These are phyloP conservation scores for Diaporthe capsici DNA, from an alignment of 2,329 filamentous ascomycete genomes.

Conservation along the genomic window DNA sequence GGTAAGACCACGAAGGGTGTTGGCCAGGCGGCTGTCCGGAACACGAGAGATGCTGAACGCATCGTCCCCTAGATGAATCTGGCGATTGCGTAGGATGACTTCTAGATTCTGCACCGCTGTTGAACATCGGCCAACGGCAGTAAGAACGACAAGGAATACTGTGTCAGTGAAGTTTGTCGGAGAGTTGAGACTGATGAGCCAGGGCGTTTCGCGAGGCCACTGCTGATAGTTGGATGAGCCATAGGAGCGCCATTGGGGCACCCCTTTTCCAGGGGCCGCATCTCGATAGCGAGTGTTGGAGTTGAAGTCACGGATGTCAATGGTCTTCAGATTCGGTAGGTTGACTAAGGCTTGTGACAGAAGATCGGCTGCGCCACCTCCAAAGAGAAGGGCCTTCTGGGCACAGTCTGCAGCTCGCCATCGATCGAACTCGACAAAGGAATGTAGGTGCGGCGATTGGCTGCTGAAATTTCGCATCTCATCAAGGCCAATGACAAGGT, in stretches of 20 bases:
- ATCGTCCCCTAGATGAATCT: constrained; percentile 52
- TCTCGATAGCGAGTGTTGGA: constrained; percentile 66
- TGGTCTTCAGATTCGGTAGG: constrained; percentile 66
- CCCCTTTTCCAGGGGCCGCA: constrained; percentile 62
- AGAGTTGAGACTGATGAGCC: constrained; percentile 36
- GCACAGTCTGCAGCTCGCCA: constrained; percentile 36
- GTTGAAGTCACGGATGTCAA: constrained; percentile 73
- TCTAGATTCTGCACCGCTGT: constrained; percentile 61
- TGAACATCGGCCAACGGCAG: constrained; percentile 57
- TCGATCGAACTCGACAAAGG: not conserved
- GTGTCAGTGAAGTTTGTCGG: constrained; percentile 48
- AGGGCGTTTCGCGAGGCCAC: constrained; percentile 26
- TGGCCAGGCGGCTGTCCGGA: constrained; percentile 52
- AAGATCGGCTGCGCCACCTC: constrained; percentile 66
- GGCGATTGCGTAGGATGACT: constrained; percentile 56
- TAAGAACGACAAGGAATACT: constrained; percentile 57
- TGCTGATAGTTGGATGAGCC: constrained; percentile 50
- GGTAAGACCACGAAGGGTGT: constrained; percentile 61
- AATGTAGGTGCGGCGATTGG: not conserved
- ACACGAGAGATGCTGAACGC: constrained; percentile 63
- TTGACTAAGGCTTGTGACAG: constrained; percentile 69
- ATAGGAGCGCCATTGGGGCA: constrained; percentile 52
- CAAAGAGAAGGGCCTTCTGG: constrained; percentile 54
- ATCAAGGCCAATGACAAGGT: constrained; percentile 66
- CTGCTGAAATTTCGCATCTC: constrained; percentile 36